A percentile compares a stretch with the other conserved stretches of the same genome.
Conservation (phyloP, 192 early-diverging fungal genomes). For the Coemansia reversa region DNA sequence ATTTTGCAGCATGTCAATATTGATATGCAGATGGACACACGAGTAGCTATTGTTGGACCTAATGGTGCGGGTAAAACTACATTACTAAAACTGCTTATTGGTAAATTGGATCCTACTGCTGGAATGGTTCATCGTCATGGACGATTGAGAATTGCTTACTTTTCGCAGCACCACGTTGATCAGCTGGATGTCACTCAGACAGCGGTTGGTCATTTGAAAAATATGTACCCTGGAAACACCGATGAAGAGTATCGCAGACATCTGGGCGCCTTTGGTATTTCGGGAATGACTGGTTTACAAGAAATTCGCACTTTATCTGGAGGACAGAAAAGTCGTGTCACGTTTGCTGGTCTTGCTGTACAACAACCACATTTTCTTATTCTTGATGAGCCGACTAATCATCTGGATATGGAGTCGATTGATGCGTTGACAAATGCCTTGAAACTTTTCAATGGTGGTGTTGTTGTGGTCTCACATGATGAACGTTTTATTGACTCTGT, state of each 20-base stretch:
- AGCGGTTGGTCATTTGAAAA: conserved; percentile 85
- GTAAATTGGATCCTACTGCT: conserved; percentile 70
- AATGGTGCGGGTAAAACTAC: conserved; percentile 99
- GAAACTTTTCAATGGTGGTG: conserved; percentile 86
- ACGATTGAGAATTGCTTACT: conserved; percentile 88
- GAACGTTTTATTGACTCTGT: conserved; percentile 89
- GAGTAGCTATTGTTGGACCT: conserved; percentile 97
- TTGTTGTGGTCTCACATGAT: conserved; percentile 97
- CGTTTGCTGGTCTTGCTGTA: conserved; percentile 92
- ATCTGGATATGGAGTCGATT: conserved; percentile 89
- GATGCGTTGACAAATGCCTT: conserved; percentile 89
- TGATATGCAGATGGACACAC: conserved; percentile 95
- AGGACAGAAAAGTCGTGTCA: conserved; percentile 95
- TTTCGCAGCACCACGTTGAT: conserved; percentile 98
- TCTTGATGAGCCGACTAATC: conserved; percentile 97
- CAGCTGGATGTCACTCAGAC: conserved; percentile 85
- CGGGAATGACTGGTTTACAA: conserved; percentile 94
- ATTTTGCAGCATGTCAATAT: conserved; percentile 85
- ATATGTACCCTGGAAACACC: conserved; percentile 83
- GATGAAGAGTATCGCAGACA: conserved; percentile 97
- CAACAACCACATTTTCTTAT: conserved; percentile 90
- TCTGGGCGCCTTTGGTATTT: conserved; percentile 92
- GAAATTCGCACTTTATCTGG: conserved; percentile 92
- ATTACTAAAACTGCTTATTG: conserved; percentile 88
- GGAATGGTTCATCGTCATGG: conserved; percentile 91